phyloP scores from a whole-genome alignment of 225 moss, liverwort and hornwort genomes.

The Physcomitrium patens region DNA sequence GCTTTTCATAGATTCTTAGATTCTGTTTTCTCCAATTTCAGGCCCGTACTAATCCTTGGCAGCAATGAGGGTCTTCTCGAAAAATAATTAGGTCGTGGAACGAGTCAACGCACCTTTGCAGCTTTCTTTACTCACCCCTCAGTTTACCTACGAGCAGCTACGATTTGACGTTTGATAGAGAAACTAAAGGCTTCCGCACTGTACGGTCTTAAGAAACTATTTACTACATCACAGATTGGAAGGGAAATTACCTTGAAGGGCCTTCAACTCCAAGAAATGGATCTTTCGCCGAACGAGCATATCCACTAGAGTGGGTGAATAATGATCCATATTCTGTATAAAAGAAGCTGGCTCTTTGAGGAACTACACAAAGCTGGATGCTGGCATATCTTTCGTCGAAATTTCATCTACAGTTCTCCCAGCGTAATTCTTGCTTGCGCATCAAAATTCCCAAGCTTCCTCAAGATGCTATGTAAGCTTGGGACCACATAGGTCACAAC shows the following conservation, averaged over 20 bases:
- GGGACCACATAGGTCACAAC: slow-evolving; percentile 12
- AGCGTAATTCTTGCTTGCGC: slow-evolving; percentile 18
- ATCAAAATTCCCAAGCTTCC: slow-evolving; percentile 12
- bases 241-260: slow-evolving; percentile 15
- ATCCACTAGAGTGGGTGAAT: slow-evolving; percentile 6
- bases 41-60: too few relatives aligned
- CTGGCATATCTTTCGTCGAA: not conserved
- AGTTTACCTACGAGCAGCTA: too few relatives aligned
- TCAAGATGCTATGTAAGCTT: not conserved
- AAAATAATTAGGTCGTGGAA: too few relatives aligned
- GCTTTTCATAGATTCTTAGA: too few relatives aligned
- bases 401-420: not conserved
- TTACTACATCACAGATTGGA: slow-evolving; percentile 33
- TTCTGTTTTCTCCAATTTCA: too few relatives aligned
- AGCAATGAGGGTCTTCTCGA: too few relatives aligned
- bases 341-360: slow-evolving; percentile 8
- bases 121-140: too few relatives aligned
- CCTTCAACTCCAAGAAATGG: slow-evolving; percentile 12
- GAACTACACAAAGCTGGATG: slow-evolving; percentile 13
- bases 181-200: not conserved
- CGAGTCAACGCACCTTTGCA: too few relatives aligned
- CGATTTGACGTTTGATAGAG: too few relatives aligned
- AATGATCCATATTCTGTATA: not conserved
- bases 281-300: not conserved
- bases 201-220: not conserved